A percentile compares a stretch with the other conserved stretches of the same genome.
These are phyloP conservation scores for Prinsepia uniflora DNA, from an alignment of 306 rosid species.

Conservation along the genomic window DNA sequence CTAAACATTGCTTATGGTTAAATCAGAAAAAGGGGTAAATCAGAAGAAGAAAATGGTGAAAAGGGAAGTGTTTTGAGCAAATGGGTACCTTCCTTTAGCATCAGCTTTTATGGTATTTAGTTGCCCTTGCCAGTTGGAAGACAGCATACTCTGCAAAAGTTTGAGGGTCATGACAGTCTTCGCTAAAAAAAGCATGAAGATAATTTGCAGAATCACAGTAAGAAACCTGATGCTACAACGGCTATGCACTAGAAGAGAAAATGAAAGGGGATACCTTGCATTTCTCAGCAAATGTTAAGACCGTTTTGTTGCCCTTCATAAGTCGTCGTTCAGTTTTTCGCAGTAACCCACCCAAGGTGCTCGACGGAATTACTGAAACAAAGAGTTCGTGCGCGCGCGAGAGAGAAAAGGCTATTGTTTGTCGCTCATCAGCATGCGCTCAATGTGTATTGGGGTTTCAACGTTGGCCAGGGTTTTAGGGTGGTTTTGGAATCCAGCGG, in stretches of 20 bases:
- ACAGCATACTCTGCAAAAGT: constrained; percentile 57
- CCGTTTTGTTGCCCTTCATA: constrained; percentile 52
- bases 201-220: background rate
- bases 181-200: background rate
- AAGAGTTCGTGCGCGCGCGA: background rate
- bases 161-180: background rate
- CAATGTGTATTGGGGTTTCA: background rate
- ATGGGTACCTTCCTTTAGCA: constrained; percentile 76
- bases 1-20: background rate
- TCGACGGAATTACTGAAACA: constrained; percentile 35
- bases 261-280: constrained; percentile 56
- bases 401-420: background rate
- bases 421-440: background rate
- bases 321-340: background rate
- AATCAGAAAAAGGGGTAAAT: background rate
- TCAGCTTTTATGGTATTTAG: constrained; percentile 83
- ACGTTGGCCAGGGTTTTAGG: background rate
- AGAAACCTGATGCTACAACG: background rate
- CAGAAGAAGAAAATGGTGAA: background rate
- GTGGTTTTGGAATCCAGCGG: background rate
- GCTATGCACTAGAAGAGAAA: background rate
- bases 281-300: constrained; percentile 64
- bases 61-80: background rate
- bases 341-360: constrained; percentile 37
- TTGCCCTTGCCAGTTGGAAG: constrained; percentile 81